Percentiles rank a stretch among this genome's conserved stretches.
Evolutionary conservation across 2,329 filamentous ascomycete species (phyloP).

Genomic region (Talaromyces atroroseus): DNA sequence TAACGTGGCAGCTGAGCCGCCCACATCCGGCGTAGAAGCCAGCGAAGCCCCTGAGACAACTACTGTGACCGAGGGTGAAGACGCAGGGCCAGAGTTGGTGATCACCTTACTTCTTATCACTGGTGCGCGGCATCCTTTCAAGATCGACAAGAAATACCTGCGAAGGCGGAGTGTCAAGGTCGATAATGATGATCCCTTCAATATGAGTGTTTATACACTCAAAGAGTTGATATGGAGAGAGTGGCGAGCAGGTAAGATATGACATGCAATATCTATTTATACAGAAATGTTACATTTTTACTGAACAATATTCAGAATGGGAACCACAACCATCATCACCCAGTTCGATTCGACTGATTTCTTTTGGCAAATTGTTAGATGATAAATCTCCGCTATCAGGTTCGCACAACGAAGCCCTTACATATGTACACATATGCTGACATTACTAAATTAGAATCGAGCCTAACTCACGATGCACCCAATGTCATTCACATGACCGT

Average conservation of each 20-base stretch:
- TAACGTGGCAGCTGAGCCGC: neutral
- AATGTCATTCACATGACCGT: conserved; percentile 96
- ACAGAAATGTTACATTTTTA: conserved; percentile 7
- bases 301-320: conserved; percentile 57
- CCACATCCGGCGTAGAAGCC: neutral
- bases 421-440: neutral
- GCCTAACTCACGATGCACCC: conserved; percentile 65
- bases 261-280: neutral
- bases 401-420: conserved; percentile 41
- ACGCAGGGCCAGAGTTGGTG: conserved; percentile 31
- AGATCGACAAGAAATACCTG: conserved; percentile 81
- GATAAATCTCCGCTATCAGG: conserved; percentile 81
- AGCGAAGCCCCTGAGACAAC: neutral
- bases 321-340: conserved; percentile 79
- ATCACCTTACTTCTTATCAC: conserved; percentile 80
- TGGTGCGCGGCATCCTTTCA: conserved; percentile 81
- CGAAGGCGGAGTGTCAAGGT: conserved; percentile 72
- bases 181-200: conserved; percentile 73
- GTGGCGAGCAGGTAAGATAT: conserved; percentile 65
- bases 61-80: conserved; percentile 10
- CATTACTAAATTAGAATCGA: conserved; percentile 57
- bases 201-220: conserved; percentile 86
- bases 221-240: conserved; percentile 92
- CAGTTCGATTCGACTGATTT: conserved; percentile 83
- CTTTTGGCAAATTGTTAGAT: conserved; percentile 83